phyloP scores from a whole-genome alignment of 495 filamentous ascomycete species.

The Daldinia concentrica region DNA sequence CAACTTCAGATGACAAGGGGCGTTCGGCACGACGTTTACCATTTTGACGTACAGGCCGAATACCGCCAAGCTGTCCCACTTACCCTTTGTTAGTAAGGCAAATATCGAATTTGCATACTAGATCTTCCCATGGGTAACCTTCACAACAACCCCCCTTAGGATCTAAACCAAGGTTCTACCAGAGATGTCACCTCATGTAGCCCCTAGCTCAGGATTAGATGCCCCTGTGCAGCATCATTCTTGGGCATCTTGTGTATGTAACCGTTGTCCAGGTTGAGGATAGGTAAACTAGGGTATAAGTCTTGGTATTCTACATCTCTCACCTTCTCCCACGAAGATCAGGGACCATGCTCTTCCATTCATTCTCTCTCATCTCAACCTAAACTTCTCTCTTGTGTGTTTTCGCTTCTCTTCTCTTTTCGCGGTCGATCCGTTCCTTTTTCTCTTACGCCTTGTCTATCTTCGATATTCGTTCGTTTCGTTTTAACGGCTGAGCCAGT shows the following conservation, averaged over 20 bases:
- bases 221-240: slow-evolving; percentile 33
- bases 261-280: slow-evolving; percentile 18
- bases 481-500: slow-evolving; percentile 37
- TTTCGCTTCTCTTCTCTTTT: slow-evolving; percentile 34
- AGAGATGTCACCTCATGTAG: slow-evolving; percentile 27
- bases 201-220: slow-evolving; percentile 8
- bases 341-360: slow-evolving; percentile 30
- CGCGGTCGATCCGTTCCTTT: slow-evolving; percentile 40
- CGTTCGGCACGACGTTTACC: slow-evolving; percentile 20
- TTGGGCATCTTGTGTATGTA: slow-evolving; percentile 12
- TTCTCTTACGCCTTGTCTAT: slow-evolving; percentile 21
- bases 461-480: slow-evolving; percentile 40
- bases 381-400: slow-evolving; percentile 20
- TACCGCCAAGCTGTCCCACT: slow-evolving; percentile 18
- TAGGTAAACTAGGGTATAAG: slow-evolving; percentile 30
- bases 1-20: slow-evolving; percentile 37
- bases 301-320: slow-evolving; percentile 38
- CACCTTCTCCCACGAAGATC: slow-evolving; percentile 31
- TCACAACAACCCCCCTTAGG: background rate
- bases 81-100: slow-evolving; percentile 20
- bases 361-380: slow-evolving; percentile 26
- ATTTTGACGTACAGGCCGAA: slow-evolving; percentile 11
- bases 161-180: slow-evolving; percentile 22
- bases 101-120: slow-evolving; percentile 25
- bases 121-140: slow-evolving; percentile 5